These are phyloP conservation scores for Entrophospora sp. DNA, from an alignment of 192 early-diverging fungal species.

Conservation along the genomic window DNA sequence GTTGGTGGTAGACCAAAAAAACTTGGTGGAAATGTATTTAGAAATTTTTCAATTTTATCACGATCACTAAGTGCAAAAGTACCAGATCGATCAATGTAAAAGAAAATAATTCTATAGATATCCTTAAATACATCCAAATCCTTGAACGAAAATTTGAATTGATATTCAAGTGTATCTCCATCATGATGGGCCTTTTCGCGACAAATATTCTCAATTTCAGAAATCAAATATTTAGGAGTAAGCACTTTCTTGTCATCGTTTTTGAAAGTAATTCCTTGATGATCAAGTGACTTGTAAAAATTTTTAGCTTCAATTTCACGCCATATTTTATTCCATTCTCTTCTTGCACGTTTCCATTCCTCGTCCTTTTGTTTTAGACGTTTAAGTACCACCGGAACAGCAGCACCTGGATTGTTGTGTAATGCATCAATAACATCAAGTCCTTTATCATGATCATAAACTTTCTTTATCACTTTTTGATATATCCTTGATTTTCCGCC, in stretches of 20 bases:
- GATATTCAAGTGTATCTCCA: slow-evolving; percentile 44
- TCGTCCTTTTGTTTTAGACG: slow-evolving; percentile 98
- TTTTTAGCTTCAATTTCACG: slow-evolving; percentile 89
- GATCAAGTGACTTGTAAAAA: slow-evolving; percentile 90
- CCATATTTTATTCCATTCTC: slow-evolving; percentile 97
- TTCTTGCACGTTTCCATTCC: slow-evolving; percentile 88
- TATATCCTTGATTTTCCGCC: slow-evolving; percentile 85
- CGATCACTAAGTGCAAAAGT: slow-evolving; percentile 48
- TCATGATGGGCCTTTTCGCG: slow-evolving; percentile 50
- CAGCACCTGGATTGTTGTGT: slow-evolving; percentile 83
- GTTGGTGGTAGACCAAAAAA: slow-evolving; percentile 44
- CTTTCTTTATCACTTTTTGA: slow-evolving; percentile 86
- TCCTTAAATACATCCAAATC: slow-evolving; percentile 72
- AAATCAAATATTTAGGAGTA: slow-evolving; percentile 63
- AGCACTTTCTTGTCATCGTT: slow-evolving; percentile 74
- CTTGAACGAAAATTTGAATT: slow-evolving; percentile 72
- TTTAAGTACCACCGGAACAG: slow-evolving; percentile 88
- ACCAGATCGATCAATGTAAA: slow-evolving; percentile 58
- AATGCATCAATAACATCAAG: slow-evolving; percentile 85
- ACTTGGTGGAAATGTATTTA: slow-evolving; percentile 61
- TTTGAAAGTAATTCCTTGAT: slow-evolving; percentile 90
- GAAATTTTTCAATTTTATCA: slow-evolving; percentile 67
- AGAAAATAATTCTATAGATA: slow-evolving; percentile 63
- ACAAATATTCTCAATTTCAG: slow-evolving; percentile 80
- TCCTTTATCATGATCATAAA: slow-evolving; percentile 84